These are phyloP conservation scores for Orychophragmus violaceus DNA, from an alignment of 345 rosid species.

Conservation along the genomic window DNA sequence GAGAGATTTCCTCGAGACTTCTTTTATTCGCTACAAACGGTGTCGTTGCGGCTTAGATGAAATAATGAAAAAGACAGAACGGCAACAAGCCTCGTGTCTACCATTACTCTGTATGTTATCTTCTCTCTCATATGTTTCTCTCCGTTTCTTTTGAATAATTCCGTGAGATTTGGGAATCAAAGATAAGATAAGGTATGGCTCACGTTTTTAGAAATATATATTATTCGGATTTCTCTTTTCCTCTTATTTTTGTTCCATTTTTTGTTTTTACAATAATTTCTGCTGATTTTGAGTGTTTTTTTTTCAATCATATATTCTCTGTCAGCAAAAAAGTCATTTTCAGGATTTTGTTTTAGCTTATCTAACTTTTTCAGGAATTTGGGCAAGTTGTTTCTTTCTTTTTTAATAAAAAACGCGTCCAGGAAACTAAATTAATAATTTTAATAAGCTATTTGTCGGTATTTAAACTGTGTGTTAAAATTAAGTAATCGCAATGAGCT, in stretches of 20 bases:
- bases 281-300: background rate
- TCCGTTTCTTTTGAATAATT: slow-evolving; percentile 13
- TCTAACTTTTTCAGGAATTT: background rate
- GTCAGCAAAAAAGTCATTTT: slow-evolving; percentile 22
- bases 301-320: background rate
- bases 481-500: slow-evolving; percentile 15
- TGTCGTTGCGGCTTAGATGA: background rate
- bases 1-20: slow-evolving; percentile 6
- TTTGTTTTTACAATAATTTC: background rate
- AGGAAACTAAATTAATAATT: background rate
- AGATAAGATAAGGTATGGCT: slow-evolving; percentile 35
- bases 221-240: background rate
- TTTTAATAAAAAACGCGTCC: slow-evolving; percentile 1
- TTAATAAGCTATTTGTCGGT: background rate
- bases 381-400: background rate
- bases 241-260: background rate
- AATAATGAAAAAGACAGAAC: slow-evolving; percentile 9
- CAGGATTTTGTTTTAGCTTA: slow-evolving; percentile 9
- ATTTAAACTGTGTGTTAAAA: slow-evolving; percentile 18
- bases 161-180: slow-evolving; percentile 18
- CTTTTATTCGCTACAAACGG: background rate
- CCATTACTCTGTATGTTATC: slow-evolving; percentile 16
- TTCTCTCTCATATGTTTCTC: background rate
- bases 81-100: slow-evolving; percentile 10
- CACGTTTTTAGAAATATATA: slow-evolving; percentile 18